A percentile compares a stretch with the other conserved stretches of the same genome.
Evolutionary conservation across 208 protist genomes (phyloP).

Genomic region (Strigomonas galati): DNA sequence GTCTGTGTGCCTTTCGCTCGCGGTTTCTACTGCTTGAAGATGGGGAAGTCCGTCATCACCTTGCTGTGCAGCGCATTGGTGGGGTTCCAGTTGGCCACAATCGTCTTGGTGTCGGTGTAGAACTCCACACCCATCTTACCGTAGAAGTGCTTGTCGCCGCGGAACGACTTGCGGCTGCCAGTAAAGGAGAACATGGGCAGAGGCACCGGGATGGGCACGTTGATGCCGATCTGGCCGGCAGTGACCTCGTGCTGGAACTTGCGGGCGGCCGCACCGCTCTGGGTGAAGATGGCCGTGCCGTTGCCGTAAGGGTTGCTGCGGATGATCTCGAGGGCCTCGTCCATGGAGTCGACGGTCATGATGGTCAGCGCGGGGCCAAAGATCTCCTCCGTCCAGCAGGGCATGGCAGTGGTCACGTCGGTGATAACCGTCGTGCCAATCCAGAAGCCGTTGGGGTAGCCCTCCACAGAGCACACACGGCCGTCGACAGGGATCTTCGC

Average conservation of each 20-base stretch:
- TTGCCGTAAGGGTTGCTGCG: conserved; percentile 1
- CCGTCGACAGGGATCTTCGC: conserved; percentile 3
- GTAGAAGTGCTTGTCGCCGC: conserved; percentile 12
- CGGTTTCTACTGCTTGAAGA: conserved; percentile 13
- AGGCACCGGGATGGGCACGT: conserved; percentile 11
- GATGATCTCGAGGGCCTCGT: conserved; percentile 9
- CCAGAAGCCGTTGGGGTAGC: conserved; percentile 11
- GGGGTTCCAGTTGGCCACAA: conserved; percentile 14
- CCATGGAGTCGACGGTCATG: background rate
- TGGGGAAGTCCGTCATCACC: conserved; percentile 13
- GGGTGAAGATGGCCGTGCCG: conserved; percentile 1
- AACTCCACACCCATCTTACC: conserved; percentile 12
- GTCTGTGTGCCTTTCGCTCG: no score
- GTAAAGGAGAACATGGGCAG: conserved; percentile 14
- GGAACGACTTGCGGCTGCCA: conserved; percentile 11
- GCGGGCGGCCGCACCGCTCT: conserved; percentile 10
- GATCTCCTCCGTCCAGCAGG: background rate
- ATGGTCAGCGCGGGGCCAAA: conserved; percentile 8
- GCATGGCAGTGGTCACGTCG: conserved; percentile 6
- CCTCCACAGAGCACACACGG: background rate
- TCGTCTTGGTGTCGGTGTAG: conserved; percentile 12
- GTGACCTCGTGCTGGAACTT: conserved; percentile 14
- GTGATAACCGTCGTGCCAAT: conserved; percentile 3
- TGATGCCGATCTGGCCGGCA: conserved; percentile 10
- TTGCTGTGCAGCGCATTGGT: conserved; percentile 6